A percentile compares a stretch with the other conserved stretches of the same genome.
phyloP scores from a whole-genome alignment of 768 basidiomycete genomes.

The Pulveroboletus ravenelii region DNA sequence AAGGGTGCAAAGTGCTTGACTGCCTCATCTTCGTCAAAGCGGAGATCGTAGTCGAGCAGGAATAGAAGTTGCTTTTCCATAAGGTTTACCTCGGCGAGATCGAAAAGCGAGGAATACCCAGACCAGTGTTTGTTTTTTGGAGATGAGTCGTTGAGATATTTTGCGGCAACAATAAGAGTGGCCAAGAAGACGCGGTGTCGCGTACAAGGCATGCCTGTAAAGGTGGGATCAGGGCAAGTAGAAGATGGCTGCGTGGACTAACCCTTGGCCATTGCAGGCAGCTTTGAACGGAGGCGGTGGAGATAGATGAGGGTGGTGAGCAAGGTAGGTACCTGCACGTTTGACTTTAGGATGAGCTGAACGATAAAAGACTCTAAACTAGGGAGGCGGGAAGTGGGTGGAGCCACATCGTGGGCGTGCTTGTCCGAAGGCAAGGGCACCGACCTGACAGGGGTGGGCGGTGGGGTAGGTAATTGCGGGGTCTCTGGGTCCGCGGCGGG shows the following conservation, averaged over 20 bases:
- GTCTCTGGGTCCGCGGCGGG: constrained; percentile 26
- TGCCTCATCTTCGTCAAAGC: constrained; percentile 82
- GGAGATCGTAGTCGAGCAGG: constrained; percentile 88
- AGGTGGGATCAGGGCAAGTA: constrained; percentile 8
- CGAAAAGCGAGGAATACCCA: constrained; percentile 69
- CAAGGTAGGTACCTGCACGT: constrained; percentile 88
- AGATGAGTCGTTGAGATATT: constrained; percentile 95
- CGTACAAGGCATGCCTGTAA: constrained; percentile 75
- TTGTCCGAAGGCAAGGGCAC: constrained; percentile 33
- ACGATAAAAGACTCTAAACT: constrained; percentile 82
- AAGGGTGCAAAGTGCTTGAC: constrained; percentile 67
- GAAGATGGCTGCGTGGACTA: constrained; percentile 20
- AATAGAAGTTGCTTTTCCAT: constrained; percentile 97
- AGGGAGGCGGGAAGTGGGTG: constrained; percentile 41
- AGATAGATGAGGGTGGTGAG: constrained; percentile 90
- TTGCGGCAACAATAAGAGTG: constrained; percentile 90
- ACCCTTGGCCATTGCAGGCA: constrained; percentile 87
- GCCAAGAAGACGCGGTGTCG: constrained; percentile 95
- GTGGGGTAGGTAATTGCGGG: constrained; percentile 56
- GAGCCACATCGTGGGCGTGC: constrained; percentile 20
- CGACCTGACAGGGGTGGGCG: constrained; percentile 55
- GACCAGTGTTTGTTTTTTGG: constrained; percentile 97
- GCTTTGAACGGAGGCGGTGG: constrained; percentile 73
- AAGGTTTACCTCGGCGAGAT: constrained; percentile 78
- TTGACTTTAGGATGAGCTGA: constrained; percentile 71